Conservation (phyloP, 306 rosid genomes). For the Mimosa pudica region DNA sequence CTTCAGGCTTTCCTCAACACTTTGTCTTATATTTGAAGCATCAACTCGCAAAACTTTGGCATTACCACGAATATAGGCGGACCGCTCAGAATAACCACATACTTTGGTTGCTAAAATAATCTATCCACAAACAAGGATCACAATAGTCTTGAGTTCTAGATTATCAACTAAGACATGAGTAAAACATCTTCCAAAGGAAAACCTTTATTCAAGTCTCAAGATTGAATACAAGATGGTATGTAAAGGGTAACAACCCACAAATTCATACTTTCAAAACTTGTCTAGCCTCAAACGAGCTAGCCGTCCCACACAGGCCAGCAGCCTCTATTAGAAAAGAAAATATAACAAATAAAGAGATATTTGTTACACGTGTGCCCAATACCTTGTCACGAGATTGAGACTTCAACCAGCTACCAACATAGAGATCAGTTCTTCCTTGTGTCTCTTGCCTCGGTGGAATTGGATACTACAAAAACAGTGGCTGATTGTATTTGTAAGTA, state of each 20-base stretch:
- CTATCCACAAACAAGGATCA: constrained; percentile 42
- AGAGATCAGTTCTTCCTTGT: constrained; percentile 79
- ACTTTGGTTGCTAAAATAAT: constrained; percentile 81
- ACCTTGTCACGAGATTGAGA: constrained; percentile 89
- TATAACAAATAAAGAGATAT: constrained; percentile 12
- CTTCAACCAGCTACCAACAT: constrained; percentile 79
- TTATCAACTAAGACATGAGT: background rate
- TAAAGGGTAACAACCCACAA: too few species aligned
- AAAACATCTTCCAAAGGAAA: too few species aligned
- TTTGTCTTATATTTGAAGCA: constrained; percentile 77
- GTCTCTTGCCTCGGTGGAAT: constrained; percentile 87
- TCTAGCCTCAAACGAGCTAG: constrained; percentile 9
- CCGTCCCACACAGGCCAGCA: background rate
- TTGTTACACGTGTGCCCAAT: constrained; percentile 27
- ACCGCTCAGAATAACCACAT: constrained; percentile 78
- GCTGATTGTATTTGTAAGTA: constrained; percentile 11
- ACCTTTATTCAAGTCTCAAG: background rate
- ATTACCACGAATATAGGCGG: constrained; percentile 67
- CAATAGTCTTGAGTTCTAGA: constrained; percentile 30
- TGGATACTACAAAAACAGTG: constrained; percentile 70
- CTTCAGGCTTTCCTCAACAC: constrained; percentile 91
- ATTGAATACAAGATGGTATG: background rate
- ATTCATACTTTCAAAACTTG: background rate
- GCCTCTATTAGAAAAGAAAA: constrained; percentile 2
- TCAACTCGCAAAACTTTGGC: constrained; percentile 73